Conservation (phyloP, 345 rosid species). For the Nasturtium officinale region DNA sequence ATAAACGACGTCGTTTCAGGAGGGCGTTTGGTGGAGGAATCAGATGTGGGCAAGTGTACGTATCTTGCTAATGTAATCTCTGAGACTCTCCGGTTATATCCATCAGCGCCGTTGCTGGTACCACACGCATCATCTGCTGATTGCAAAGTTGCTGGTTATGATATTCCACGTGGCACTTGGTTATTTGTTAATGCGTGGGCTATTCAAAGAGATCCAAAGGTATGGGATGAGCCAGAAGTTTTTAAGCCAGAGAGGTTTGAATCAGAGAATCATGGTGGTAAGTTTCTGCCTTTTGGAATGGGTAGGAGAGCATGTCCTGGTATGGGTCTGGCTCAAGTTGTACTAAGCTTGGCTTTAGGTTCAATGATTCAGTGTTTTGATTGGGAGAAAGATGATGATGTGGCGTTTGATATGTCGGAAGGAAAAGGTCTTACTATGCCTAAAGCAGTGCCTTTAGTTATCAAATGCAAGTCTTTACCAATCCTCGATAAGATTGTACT, state of each 20-base stretch:
- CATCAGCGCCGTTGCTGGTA: slow-evolving; percentile 37
- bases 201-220: slow-evolving; percentile 46
- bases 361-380: too few relatives aligned
- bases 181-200: slow-evolving; percentile 55
- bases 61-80: slow-evolving; percentile 46
- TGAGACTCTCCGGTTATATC: slow-evolving; percentile 43
- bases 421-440: too few relatives aligned
- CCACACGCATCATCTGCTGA: slow-evolving; percentile 47
- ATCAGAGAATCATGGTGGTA: neutral
- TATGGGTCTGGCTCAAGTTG: neutral
- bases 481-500: too few relatives aligned
- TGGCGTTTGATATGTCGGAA: too few relatives aligned
- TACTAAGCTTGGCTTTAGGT: too few relatives aligned
- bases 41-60: slow-evolving; percentile 6
- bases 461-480: too few relatives aligned
- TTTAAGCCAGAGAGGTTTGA: slow-evolving; percentile 52
- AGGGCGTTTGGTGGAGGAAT: slow-evolving; percentile 44
- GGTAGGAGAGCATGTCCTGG: slow-evolving; percentile 29
- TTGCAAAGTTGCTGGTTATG: slow-evolving; percentile 43
- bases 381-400: too few relatives aligned
- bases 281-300: slow-evolving; percentile 17
- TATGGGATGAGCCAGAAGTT: slow-evolving; percentile 46
- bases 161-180: slow-evolving; percentile 45
- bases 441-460: too few relatives aligned
- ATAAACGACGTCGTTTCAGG: neutral